phyloP scores from a whole-genome alignment of 2,329 filamentous ascomycete genomes.

The Xylaria sp. region DNA sequence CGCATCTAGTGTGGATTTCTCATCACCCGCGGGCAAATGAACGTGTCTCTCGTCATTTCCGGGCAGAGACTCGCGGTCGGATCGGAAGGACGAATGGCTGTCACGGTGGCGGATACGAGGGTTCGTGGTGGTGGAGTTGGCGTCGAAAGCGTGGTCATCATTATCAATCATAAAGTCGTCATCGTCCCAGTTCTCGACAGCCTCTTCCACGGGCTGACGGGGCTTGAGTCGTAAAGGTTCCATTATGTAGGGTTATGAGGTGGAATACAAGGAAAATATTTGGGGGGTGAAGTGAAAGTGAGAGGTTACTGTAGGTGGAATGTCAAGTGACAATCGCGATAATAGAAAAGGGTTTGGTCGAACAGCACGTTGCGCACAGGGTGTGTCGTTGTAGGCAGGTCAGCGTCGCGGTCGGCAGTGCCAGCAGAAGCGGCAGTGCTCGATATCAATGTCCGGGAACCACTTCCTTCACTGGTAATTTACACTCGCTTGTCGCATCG shows the following conservation, averaged over 20 bases:
- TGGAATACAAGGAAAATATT: background rate
- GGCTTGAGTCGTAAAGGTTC: conserved; percentile 58
- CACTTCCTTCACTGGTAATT: conserved; percentile 16
- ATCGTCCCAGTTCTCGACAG: conserved; percentile 79
- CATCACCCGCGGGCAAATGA: conserved; percentile 81
- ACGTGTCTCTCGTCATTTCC: conserved; percentile 90
- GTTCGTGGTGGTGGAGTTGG: conserved; percentile 50
- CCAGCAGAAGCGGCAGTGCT: conserved; percentile 1
- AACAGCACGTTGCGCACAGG: background rate
- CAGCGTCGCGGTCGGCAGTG: background rate
- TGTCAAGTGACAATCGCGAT: background rate
- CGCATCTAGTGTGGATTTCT: conserved; percentile 79
- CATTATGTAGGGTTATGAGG: conserved; percentile 45
- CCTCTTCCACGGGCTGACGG: conserved; percentile 58
- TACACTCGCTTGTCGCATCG: conserved; percentile 17
- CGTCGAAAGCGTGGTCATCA: conserved; percentile 65
- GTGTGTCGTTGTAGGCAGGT: background rate
- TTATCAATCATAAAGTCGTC: conserved; percentile 73
- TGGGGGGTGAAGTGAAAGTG: background rate
- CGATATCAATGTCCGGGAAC: conserved; percentile 23
- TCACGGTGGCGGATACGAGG: conserved; percentile 63
- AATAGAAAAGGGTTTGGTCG: background rate
- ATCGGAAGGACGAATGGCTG: conserved; percentile 82
- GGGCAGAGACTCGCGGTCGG: conserved; percentile 74
- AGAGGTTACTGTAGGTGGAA: background rate